These are phyloP conservation scores for Mycena latifolia DNA, from an alignment of 768 basidiomycete species.

Conservation along the genomic window DNA sequence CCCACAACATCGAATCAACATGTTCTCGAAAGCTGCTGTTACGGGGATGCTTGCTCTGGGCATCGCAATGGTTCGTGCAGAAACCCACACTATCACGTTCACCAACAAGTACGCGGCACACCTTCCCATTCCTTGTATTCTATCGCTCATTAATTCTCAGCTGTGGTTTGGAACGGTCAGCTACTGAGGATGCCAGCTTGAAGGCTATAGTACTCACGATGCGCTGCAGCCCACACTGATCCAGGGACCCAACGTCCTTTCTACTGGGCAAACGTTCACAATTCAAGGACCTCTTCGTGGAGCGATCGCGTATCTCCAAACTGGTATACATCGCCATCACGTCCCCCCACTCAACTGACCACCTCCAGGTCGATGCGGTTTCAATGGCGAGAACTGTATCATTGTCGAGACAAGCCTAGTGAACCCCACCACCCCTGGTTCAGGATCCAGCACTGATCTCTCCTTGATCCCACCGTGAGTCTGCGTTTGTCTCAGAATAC, in stretches of 20 bases:
- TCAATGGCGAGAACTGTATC: too few relatives aligned
- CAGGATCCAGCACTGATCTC: too few relatives aligned
- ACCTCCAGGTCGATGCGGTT: too few relatives aligned
- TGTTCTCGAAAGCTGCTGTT: neutral
- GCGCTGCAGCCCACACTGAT: neutral
- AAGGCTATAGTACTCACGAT: too few relatives aligned
- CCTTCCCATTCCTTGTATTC: neutral
- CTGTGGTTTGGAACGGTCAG: too few relatives aligned
- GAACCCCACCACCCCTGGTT: too few relatives aligned
- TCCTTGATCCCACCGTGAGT: too few relatives aligned
- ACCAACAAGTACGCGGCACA: constrained; percentile 6
- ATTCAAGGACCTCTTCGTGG: neutral
- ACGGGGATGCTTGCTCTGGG: neutral
- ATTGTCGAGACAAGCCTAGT: too few relatives aligned
- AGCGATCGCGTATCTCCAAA: too few relatives aligned
- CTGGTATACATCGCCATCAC: neutral
- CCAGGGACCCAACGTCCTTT: neutral
- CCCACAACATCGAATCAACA: neutral
- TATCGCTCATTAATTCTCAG: neutral
- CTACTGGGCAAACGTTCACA: neutral
- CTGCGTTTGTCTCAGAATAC: too few relatives aligned
- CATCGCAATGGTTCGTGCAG: neutral
- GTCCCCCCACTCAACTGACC: too few relatives aligned
- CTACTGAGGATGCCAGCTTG: neutral
- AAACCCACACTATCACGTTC: constrained; percentile 1